Conservation (phyloP, 2,329 filamentous ascomycete genomes). For the Exophiala dermatitidis region DNA sequence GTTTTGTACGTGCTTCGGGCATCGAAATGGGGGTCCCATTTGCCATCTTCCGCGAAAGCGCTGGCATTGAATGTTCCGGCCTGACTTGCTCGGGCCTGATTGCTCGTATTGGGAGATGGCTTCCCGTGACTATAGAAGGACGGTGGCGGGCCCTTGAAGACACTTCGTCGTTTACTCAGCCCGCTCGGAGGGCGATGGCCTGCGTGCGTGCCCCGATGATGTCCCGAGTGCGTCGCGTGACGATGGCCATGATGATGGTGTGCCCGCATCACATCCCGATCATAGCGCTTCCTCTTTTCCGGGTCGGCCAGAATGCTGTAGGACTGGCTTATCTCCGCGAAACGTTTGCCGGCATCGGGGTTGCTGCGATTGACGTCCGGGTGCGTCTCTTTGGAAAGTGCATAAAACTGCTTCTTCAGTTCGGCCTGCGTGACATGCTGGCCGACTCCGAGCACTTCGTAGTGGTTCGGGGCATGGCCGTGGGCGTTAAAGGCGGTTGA, state of each 20-base stretch:
- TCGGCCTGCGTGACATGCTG: constrained; percentile 63
- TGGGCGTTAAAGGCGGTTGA: constrained; percentile 9
- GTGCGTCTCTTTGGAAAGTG: constrained; percentile 83
- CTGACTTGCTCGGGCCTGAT: constrained; percentile 46
- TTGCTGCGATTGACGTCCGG: constrained; percentile 81
- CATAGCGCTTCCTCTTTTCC: constrained; percentile 71
- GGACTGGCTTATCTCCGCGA: constrained; percentile 76
- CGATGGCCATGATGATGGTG: constrained; percentile 29
- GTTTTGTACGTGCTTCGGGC: constrained; percentile 63
- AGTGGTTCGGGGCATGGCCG: constrained; percentile 54
- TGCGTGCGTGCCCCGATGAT: constrained; percentile 28
- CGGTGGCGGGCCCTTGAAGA: constrained; percentile 79
- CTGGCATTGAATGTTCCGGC: constrained; percentile 19
- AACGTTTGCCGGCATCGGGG: constrained; percentile 63
- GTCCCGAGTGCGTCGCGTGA: constrained; percentile 28
- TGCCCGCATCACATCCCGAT: constrained; percentile 49
- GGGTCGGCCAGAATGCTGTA: constrained; percentile 69
- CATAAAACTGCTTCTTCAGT: constrained; percentile 91
- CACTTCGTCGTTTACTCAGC: constrained; percentile 64
- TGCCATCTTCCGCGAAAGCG: constrained; percentile 31
- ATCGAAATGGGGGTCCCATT: constrained; percentile 57
- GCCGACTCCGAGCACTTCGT: constrained; percentile 70
- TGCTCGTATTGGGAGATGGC: constrained; percentile 56
- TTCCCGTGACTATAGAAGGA: constrained; percentile 74
- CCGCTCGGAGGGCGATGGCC: constrained; percentile 64